A percentile compares a stretch with the other conserved stretches of the same genome.
These are phyloP conservation scores for Alternaria postmessia DNA, from an alignment of 2,329 filamentous ascomycete genomes.

Conservation along the genomic window DNA sequence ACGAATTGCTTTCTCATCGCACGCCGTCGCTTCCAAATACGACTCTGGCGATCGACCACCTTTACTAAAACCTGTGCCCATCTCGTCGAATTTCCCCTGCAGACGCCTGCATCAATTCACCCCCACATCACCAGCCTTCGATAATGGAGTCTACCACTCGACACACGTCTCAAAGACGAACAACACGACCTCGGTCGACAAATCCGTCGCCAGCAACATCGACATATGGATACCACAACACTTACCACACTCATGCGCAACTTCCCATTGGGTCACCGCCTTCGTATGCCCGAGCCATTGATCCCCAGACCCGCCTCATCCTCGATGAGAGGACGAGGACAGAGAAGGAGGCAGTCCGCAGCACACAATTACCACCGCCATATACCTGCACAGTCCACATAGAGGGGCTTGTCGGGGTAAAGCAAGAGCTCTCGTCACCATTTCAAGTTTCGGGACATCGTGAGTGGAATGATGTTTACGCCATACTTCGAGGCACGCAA, in stretches of 20 bases:
- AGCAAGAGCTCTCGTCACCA: slow-evolving; percentile 72
- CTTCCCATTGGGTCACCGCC: slow-evolving; percentile 41
- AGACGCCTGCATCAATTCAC: not conserved
- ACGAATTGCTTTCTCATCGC: slow-evolving; percentile 19
- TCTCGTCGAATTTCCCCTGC: not conserved
- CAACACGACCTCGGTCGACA: slow-evolving; percentile 25
- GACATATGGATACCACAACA: slow-evolving; percentile 54
- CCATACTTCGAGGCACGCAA: slow-evolving; percentile 72
- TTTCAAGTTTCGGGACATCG: slow-evolving; percentile 69
- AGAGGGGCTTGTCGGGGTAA: slow-evolving; percentile 57
- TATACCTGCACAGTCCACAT: slow-evolving; percentile 50
- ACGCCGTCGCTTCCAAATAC: slow-evolving; percentile 7
- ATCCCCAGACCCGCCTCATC: slow-evolving; percentile 26
- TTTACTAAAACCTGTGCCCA: not conserved
- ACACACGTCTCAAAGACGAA: slow-evolving; percentile 18
- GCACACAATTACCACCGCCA: slow-evolving; percentile 37
- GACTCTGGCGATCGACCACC: not conserved
- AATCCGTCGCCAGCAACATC: slow-evolving; percentile 32
- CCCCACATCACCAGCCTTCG: not conserved
- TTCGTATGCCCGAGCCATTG: slow-evolving; percentile 41
- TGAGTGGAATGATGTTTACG: slow-evolving; percentile 70
- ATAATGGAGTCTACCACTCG: slow-evolving; percentile 15
- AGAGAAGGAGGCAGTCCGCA: slow-evolving; percentile 27
- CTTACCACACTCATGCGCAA: slow-evolving; percentile 51
- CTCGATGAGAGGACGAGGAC: slow-evolving; percentile 33